Evolutionary conservation across 2,329 filamentous ascomycete genomes (phyloP), one percentile per base, ranked within the genome.

Genomic region (Fonsecaea nubica): DNA sequence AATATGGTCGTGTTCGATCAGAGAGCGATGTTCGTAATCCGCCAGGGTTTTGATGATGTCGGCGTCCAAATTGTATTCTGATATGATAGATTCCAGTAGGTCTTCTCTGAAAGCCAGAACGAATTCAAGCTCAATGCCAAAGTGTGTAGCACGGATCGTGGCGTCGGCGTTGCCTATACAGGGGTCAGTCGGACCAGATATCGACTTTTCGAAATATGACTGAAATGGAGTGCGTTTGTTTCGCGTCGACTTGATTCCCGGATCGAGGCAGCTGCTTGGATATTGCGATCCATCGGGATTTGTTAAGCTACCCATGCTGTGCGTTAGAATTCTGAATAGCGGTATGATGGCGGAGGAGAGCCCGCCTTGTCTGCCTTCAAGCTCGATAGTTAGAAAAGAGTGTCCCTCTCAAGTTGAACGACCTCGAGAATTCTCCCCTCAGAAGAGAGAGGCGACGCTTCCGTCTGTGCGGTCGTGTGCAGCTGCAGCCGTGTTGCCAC

Each of bases 111-210:
- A 71, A 2, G 63, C 69, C 30, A 71, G 58, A 25, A 62, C 54
- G 25, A 66, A 62, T 64, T 71, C 68, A 12, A 71, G 56, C 63
- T 71, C 69, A 9, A 71, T 55, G 8, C 68, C 69, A 60, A 70
- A 70, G 12, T 36, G 40, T 38, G 62, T 70, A 13, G 65, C 65
- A 33, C 21, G 21, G 12, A 56, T 38, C 35, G 58, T 8, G 30
- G 42, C 6, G 21, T 30, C 35, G 3, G 5, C 35, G 15, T 42
- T 30, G 25, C 12, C 12, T 18, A 13, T 10, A 50, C 18, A 50
- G 45, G 8, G 21, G 21, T 25, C 45, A 25, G 25, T 45, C 5
- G 40, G n/a, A 45, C 40, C 12, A 50, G n/a, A 21, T 25, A 6
- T 50, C 45, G 45, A 25, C 7, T 25, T 50, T 25, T 50, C 2